Evolutionary conservation across 1,284 basidiomycete species (phyloP).

Genomic region (Trichosporon faecale): DNA sequence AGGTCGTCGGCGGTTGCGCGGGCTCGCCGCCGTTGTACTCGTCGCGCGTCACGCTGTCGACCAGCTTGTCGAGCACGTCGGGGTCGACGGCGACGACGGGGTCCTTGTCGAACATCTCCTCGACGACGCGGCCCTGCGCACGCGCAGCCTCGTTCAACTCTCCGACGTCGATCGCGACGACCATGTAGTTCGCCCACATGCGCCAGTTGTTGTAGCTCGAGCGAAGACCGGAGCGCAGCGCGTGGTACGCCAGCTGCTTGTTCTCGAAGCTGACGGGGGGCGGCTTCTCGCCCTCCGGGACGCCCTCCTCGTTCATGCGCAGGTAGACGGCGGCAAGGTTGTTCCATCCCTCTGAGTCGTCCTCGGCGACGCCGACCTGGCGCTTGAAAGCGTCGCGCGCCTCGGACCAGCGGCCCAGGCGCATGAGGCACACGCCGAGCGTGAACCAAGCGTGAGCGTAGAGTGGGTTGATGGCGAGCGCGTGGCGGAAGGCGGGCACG

Average conservation of each 20-base stretch:
- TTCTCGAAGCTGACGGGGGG: slow-evolving; percentile 55
- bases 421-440: slow-evolving; percentile 83
- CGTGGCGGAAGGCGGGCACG: slow-evolving; percentile 65
- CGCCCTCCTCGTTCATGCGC: slow-evolving; percentile 61
- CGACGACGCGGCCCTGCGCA: slow-evolving; percentile 76
- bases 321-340: slow-evolving; percentile 95
- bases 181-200: slow-evolving; percentile 98
- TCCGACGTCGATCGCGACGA: slow-evolving; percentile 88
- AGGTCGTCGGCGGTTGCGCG: slow-evolving; percentile 45
- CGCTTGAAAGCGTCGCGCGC: slow-evolving; percentile 79
- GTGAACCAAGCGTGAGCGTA: slow-evolving; percentile 90
- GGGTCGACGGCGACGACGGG: slow-evolving; percentile 68
- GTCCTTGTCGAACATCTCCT: slow-evolving; percentile 64
- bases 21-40: slow-evolving; percentile 45
- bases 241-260: slow-evolving; percentile 88
- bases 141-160: slow-evolving; percentile 83
- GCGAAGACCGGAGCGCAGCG: slow-evolving; percentile 83
- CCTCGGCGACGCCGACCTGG: slow-evolving; percentile 86
- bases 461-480: slow-evolving; percentile 85
- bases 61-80: slow-evolving; percentile 80
- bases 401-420: slow-evolving; percentile 74
- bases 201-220: slow-evolving; percentile 88
- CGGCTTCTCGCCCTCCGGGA: slow-evolving; percentile 31
- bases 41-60: slow-evolving; percentile 74
- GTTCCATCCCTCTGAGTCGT: slow-evolving; percentile 97